Evolutionary conservation across 306 rosid species (phyloP).

Genomic region (Ziziphus jujuba): DNA sequence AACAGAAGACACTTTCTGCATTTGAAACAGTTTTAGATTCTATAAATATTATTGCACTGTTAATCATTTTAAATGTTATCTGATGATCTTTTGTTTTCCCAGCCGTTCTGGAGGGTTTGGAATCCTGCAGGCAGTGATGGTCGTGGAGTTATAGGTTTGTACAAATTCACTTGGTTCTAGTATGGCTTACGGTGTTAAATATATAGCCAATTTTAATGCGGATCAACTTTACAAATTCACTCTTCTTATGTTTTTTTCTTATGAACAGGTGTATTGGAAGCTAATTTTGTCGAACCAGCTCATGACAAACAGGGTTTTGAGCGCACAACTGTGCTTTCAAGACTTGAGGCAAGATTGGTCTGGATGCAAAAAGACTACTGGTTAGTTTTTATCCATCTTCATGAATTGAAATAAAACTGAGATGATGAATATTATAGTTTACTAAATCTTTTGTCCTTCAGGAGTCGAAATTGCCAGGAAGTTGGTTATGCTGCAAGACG

Average conservation of each 20-base stretch:
- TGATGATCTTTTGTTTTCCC: conserved; percentile 19
- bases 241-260: not conserved
- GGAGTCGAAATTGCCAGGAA: conserved; percentile 61
- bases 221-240: no score
- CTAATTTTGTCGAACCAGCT: conserved; percentile 94
- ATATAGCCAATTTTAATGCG: not conserved
- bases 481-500: conserved; percentile 68
- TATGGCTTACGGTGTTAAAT: not conserved
- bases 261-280: conserved; percentile 86
- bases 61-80: conserved; percentile 14
- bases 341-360: conserved; percentile 65
- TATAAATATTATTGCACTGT: not conserved
- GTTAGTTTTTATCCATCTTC: conserved; percentile 36
- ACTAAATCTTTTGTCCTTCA: conserved; percentile 11
- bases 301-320: conserved; percentile 97
- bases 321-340: conserved; percentile 74
- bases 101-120: conserved; percentile 99
- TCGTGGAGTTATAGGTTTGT: conserved; percentile 86
- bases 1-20: no score
- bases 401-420: not conserved
- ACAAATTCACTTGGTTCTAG: conserved; percentile 14
- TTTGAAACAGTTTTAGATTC: no score
- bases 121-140: conserved; percentile 96
- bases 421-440: not conserved
- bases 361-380: conserved; percentile 78